These are phyloP conservation scores for Thymus mandschuricus DNA, from an alignment of 257 asterid species.

Conservation along the genomic window DNA sequence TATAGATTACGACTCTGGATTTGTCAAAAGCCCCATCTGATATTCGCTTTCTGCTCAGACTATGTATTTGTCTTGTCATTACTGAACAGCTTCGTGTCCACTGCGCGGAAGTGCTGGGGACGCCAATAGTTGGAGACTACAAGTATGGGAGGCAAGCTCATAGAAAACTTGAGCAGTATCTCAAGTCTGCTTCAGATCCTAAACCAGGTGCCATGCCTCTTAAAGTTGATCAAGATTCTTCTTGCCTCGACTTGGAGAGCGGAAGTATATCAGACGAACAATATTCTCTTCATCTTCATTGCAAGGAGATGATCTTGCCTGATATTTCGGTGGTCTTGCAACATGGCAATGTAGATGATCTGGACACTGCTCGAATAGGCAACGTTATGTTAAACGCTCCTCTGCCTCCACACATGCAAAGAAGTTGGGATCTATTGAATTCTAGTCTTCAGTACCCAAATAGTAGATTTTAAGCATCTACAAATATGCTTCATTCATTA, in stretches of 20 bases:
- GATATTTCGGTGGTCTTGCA: slow-evolving; percentile 56
- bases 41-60: not conserved
- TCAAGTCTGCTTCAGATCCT: slow-evolving; percentile 33
- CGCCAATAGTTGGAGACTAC: slow-evolving; percentile 97
- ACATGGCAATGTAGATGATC: slow-evolving; percentile 37
- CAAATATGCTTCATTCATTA: not conserved
- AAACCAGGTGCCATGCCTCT: slow-evolving; percentile 25
- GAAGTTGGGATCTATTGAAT: slow-evolving; percentile 67
- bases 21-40: not conserved
- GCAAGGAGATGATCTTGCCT: slow-evolving; percentile 80
- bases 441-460: slow-evolving; percentile 3
- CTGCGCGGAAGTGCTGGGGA: slow-evolving; percentile 94
- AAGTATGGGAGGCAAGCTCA: slow-evolving; percentile 95
- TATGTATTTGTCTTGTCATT: slow-evolving; percentile 15
- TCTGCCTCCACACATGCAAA: slow-evolving; percentile 83
- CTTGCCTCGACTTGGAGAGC: slow-evolving; percentile 50
- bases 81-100: slow-evolving; percentile 80
- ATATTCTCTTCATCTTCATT: slow-evolving; percentile 84
- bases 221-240: slow-evolving; percentile 32
- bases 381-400: slow-evolving; percentile 61
- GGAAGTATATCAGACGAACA: slow-evolving; percentile 74
- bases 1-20: slow-evolving; percentile 20
- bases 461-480: not conserved
- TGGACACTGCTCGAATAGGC: slow-evolving; percentile 39
- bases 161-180: slow-evolving; percentile 52